Evolutionary conservation across 805 yeast genomes (phyloP), one percentile per base, ranked within the genome.

Genomic region (Ogataea pini): DNA sequence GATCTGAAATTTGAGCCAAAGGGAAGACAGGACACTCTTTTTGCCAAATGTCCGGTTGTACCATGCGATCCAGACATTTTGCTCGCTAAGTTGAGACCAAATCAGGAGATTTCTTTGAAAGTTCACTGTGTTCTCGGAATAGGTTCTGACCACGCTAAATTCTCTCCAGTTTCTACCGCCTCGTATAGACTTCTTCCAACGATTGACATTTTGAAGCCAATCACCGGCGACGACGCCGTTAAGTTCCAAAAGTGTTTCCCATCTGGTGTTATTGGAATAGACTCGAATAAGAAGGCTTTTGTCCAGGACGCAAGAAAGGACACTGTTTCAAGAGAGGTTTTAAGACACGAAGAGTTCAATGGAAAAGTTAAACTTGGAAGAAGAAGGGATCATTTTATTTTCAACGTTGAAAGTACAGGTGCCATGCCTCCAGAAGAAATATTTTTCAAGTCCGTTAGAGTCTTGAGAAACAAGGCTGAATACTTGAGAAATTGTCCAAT

Each of bases 341-440:
- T 94, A 59, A 83, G 99, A 69, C 97, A 94, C 68, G 86, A 82
- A 44, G 96, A 94, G 67, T 94, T 94, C 61, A 76, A 83, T 40
- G 95, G 86, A 34, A 87, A 88, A 60, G 97, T 94, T 48, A 86
- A 86, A 68, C 76, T 94, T 46, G 99, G 98, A 37, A 83, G 99
- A 70, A 78, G 78, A 57, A 84, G 96, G 68, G 94, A 87, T 66
- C 96, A 94, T 61, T 94, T 94, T 68, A 88, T 94, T 44, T 94
- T 89, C 75, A 89, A 90, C 61, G 90, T 94, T 40, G 99, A 94
- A 71, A 83, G 92, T 48, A 85, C 96, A 2, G 98, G 99, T 33
- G 96, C 97, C 36, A 91, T 94, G 96, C 75, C 89, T 13, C 97
- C 99, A 18, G 96, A 89, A 61, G 98, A 92, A 72, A 89, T 94